A percentile compares a stretch with the other conserved stretches of the same genome.
These are phyloP conservation scores for Penicillium fimorum DNA, from an alignment of 495 filamentous ascomycete genomes.

Conservation along the genomic window DNA sequence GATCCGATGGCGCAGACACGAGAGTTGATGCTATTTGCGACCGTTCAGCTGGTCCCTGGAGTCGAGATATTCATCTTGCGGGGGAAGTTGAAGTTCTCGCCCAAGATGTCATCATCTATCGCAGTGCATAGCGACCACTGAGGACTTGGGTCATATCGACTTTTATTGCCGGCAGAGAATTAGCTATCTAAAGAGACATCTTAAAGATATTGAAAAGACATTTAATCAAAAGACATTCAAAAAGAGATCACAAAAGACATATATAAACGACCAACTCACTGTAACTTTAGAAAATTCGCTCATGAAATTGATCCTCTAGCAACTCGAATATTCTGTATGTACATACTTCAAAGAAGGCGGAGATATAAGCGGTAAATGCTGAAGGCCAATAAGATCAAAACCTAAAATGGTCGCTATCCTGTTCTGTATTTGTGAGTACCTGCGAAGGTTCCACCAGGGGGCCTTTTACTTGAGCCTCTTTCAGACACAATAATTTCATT, in stretches of 20 bases:
- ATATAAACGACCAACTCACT: neutral
- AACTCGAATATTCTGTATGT: neutral
- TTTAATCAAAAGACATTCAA: neutral
- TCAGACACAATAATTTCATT: neutral
- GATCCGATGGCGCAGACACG: neutral
- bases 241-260: neutral
- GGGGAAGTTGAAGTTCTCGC: constrained; percentile 13
- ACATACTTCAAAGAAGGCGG: neutral
- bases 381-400: neutral
- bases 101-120: constrained; percentile 2
- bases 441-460: neutral
- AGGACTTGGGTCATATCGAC: neutral
- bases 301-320: neutral
- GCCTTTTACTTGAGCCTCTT: neutral
- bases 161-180: neutral
- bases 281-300: neutral
- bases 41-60: neutral
- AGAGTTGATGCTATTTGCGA: neutral
- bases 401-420: neutral
- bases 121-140: neutral
- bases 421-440: neutral
- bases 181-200: neutral
- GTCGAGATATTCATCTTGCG: neutral
- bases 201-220: neutral
- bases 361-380: neutral